Conservation (phyloP, 129 eudicot species). For the Flaveria bidentis region DNA sequence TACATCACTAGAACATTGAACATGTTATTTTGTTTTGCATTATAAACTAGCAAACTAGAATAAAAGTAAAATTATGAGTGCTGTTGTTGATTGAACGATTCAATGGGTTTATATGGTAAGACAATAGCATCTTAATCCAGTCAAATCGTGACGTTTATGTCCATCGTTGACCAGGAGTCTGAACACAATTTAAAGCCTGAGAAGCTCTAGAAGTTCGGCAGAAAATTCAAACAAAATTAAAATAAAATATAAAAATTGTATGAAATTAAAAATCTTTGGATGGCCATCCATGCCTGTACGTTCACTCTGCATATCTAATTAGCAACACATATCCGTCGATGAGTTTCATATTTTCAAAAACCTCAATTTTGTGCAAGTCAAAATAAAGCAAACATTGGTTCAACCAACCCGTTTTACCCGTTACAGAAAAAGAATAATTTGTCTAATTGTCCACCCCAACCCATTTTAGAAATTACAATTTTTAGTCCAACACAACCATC, state of each 20-base stretch:
- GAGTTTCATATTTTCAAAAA: background rate
- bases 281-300: too few species aligned
- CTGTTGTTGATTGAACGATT: constrained; percentile 18
- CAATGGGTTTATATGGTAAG: background rate
- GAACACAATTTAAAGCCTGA: background rate
- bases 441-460: too few species aligned
- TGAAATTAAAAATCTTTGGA: too few species aligned
- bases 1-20: too few species aligned
- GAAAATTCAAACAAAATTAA: background rate
- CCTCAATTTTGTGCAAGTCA: background rate
- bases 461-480: too few species aligned
- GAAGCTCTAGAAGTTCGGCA: background rate
- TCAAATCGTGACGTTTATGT: constrained; percentile 12
- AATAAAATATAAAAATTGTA: background rate
- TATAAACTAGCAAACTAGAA: background rate
- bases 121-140: background rate
- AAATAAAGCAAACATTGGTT: background rate
- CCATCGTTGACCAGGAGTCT: background rate
- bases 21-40: background rate
- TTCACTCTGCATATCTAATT: too few species aligned
- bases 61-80: constrained; percentile 14
- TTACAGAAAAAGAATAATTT: too few species aligned
- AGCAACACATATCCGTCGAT: background rate
- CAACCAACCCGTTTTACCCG: too few species aligned
- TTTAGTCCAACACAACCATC: too few species aligned